phyloP scores from a whole-genome alignment of 2,329 filamentous ascomycete species.

The Fusarium avenaceum region DNA sequence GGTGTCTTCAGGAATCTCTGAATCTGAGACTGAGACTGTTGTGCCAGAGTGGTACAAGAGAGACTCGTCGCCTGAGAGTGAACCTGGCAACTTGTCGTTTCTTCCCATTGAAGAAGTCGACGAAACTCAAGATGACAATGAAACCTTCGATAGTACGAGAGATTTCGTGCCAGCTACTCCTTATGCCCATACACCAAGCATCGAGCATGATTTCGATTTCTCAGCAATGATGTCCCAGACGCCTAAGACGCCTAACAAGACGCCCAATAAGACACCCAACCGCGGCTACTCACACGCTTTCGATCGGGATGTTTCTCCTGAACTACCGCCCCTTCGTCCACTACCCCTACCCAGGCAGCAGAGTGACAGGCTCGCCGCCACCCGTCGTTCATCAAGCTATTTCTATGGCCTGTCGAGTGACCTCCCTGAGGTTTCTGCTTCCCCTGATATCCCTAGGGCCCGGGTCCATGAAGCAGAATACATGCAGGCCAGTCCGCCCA shows the following conservation, averaged over 20 bases:
- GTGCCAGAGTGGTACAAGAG: conserved; percentile 35
- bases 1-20: conserved; percentile 42
- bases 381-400: conserved; percentile 56
- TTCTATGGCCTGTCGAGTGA: conserved; percentile 60
- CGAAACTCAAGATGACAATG: conserved; percentile 17
- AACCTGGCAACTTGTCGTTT: conserved; percentile 38
- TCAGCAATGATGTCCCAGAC: conserved; percentile 17
- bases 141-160: conserved; percentile 36
- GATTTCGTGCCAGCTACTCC: conserved; percentile 23
- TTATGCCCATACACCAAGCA: conserved; percentile 39
- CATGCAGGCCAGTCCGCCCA: conserved; percentile 61
- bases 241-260: conserved; percentile 40
- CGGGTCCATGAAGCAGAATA: conserved; percentile 53
- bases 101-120: conserved; percentile 40
- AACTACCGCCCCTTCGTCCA: conserved; percentile 55
- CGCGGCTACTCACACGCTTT: conserved; percentile 36
- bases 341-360: conserved; percentile 48
- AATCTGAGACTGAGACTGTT: conserved; percentile 47
- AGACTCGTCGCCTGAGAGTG: conserved; percentile 26
- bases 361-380: conserved; percentile 56
- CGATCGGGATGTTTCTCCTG: conserved; percentile 51
- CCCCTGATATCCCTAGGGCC: conserved; percentile 53
- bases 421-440: conserved; percentile 59
- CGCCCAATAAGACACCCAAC: conserved; percentile 41
- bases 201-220: conserved; percentile 26